Evolutionary conservation across 805 yeast genomes (phyloP).

Genomic region (Wickerhamomyces chaumierensis): DNA sequence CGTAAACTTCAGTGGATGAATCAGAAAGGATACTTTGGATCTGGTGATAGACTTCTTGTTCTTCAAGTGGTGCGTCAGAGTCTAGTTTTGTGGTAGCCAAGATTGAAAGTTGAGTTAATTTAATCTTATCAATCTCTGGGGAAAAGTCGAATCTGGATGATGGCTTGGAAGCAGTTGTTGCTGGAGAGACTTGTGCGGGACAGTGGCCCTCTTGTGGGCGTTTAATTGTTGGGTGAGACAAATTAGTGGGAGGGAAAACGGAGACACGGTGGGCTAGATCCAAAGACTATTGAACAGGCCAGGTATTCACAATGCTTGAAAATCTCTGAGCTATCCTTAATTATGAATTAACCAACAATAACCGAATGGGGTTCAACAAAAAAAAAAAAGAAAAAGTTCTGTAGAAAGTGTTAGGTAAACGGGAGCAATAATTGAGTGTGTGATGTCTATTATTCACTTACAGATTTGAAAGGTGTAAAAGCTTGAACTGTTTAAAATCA

Average conservation of each 20-base stretch:
- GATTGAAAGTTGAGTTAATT: constrained; percentile 42
- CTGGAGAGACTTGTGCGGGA: background rate
- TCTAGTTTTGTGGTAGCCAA: constrained; percentile 33
- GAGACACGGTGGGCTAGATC: background rate
- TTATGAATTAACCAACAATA: background rate
- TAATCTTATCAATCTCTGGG: constrained; percentile 20
- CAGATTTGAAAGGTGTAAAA: no score
- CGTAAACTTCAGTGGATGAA: constrained; percentile 21
- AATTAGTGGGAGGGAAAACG: background rate
- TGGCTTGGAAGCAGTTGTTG: constrained; percentile 1
- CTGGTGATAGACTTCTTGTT: constrained; percentile 19
- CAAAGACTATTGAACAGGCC: background rate
- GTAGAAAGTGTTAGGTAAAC: no score
- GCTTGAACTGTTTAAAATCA: no score
- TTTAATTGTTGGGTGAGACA: background rate
- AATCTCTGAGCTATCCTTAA: background rate
- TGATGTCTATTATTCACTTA: no score
- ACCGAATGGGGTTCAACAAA: background rate
- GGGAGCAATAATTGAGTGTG: no score
- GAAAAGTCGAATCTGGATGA: constrained; percentile 1
- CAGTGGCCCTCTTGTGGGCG: background rate
- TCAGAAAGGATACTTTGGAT: constrained; percentile 34
- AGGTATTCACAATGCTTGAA: background rate
- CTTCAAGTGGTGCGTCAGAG: constrained; percentile 27
- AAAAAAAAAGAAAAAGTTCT: no score